Conservation (phyloP, 140 eudicot genomes). For the Flaveria floridana region DNA sequence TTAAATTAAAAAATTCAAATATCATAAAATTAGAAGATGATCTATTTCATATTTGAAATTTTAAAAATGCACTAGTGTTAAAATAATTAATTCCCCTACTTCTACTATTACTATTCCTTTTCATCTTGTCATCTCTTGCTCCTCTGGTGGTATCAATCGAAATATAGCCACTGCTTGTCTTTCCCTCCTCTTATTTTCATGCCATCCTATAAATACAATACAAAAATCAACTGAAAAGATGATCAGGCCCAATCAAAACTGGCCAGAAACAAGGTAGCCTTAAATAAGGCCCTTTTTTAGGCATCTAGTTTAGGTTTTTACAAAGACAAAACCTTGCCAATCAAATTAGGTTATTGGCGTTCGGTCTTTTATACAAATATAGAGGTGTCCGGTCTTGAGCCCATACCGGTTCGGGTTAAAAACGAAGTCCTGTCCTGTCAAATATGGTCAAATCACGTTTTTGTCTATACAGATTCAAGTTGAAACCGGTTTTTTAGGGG, state of each 20-base stretch:
- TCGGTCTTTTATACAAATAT: too few relatives aligned
- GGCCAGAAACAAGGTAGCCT: neutral
- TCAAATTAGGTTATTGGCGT: neutral
- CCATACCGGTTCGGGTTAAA: too few relatives aligned
- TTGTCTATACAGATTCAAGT: too few relatives aligned
- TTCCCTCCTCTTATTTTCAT: slow-evolving; percentile 48
- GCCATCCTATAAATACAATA: slow-evolving; percentile 37
- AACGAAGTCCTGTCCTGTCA: too few relatives aligned
- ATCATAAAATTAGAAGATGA: neutral
- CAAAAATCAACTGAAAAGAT: neutral
- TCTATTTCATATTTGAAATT: neutral
- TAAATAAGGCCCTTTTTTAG: neutral
- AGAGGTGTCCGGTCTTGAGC: too few relatives aligned
- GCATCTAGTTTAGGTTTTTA: neutral
- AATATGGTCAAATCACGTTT: too few relatives aligned
- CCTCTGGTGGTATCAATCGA: slow-evolving; percentile 51
- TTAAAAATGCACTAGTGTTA: neutral
- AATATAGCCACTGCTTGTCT: slow-evolving; percentile 50
- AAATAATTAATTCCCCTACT: slow-evolving; percentile 16
- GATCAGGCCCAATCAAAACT: neutral
- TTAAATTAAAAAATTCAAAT: neutral
- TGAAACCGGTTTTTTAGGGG: too few relatives aligned
- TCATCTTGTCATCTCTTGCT: slow-evolving; percentile 49
- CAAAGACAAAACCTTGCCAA: neutral
- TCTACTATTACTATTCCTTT: neutral